These are phyloP conservation scores for Glycine soja DNA, from an alignment of 306 rosid species.

Conservation along the genomic window DNA sequence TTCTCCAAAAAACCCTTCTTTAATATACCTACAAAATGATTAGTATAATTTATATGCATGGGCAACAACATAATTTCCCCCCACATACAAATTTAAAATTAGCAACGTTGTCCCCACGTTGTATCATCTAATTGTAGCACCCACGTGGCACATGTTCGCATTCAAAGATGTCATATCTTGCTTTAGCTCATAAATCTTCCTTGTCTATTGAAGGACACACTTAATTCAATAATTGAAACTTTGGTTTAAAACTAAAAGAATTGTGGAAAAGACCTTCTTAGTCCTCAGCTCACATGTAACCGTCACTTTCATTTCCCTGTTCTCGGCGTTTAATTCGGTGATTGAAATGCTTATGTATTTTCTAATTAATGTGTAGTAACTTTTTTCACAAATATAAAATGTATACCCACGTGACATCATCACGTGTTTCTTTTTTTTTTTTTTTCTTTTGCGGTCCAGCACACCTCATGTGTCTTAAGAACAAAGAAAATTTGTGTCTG, in stretches of 20 bases:
- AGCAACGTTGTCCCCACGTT: constrained; percentile 52
- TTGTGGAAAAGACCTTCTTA: constrained; percentile 2
- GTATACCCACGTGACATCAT: constrained; percentile 40
- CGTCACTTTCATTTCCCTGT: constrained; percentile 54
- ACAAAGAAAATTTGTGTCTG: constrained; percentile 17
- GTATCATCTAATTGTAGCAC: constrained; percentile 44
- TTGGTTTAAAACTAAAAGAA: constrained; percentile 7
- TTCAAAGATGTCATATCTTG: constrained; percentile 12
- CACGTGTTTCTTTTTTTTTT: constrained; percentile 52
- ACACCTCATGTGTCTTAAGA: constrained; percentile 41
- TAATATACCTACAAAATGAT: background rate
- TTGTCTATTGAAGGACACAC: background rate
- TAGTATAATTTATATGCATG: background rate
- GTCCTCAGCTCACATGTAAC: constrained; percentile 56
- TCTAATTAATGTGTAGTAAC: background rate
- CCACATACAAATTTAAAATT: background rate
- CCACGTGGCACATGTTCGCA: constrained; percentile 60
- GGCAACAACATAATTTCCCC: constrained; percentile 20
- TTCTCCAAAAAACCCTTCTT: constrained; percentile 38
- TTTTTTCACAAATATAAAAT: background rate
- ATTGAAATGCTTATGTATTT: constrained; percentile 13
- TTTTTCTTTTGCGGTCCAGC: constrained; percentile 49
- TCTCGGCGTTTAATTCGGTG: constrained; percentile 63
- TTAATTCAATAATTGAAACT: constrained; percentile 9
- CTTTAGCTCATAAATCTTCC: background rate